Base-by-base conservation (phyloP, 2,329 filamentous ascomycete species). In the Venturia effusa region DNA sequence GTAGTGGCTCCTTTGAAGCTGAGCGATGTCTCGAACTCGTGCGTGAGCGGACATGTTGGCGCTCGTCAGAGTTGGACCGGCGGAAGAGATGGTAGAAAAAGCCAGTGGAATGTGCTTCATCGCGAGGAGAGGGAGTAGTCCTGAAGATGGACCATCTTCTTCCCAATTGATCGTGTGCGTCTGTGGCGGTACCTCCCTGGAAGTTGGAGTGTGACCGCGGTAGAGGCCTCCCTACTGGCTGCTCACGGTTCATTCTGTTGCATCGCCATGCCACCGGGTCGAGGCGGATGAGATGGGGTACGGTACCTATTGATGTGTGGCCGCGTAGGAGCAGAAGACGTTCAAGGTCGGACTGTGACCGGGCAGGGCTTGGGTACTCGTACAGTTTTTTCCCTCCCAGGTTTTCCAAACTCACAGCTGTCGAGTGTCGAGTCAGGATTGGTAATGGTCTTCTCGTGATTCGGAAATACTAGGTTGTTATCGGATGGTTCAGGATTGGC, bases 91-190 rank as follows among this genome's bases (percentile, higher is more conserved):
- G 59, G 7, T 27, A 22, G 11, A 60, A 60, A n/a, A 40, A 60
- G 11, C n/a, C 73, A 59, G 70, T 66, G 24, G 70, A 60, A 5
- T n/a, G 32, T 27, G 13, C 5, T 39, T 51, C 43, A 17, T 45
- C 45, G n/a, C 27, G 40, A n/a, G 61, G 32, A 45, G 61, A 62
- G 6, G 61, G 61, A 51, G 41, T 54, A 11, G 1, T 41, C n/a
- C 43, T 43, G 55, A 63, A 63, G 8, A 69, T 57, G 8, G 74
- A 74, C 59, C 64, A 69, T 43, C 77, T 74, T 59, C 78, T 73
- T 62, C 75, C 73, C 64, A 81, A 69, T 65, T 79, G 77, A 63
- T 75, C 74, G 51, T 73, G 73, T 62, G 76, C 74, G 68, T 81
- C 79, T 61, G 71, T 73, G 27, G 79, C 78, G 27, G 78, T 75